Conservation (phyloP, 305 asterid genomes). For the Fraxinus platypoda region DNA sequence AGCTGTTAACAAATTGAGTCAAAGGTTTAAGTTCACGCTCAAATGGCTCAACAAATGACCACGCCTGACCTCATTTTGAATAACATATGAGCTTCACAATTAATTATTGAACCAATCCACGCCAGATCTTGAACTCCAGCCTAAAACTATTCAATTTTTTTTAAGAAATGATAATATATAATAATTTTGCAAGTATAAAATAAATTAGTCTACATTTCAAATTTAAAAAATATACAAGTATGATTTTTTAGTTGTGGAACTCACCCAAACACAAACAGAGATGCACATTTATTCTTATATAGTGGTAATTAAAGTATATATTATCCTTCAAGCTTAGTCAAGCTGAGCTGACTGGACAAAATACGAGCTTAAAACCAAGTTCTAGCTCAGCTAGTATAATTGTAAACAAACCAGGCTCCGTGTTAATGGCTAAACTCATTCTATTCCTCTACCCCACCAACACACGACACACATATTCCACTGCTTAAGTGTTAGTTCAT, state of each 20-base stretch:
- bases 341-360: not conserved
- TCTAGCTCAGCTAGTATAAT: not conserved
- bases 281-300: not conserved
- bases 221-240: not conserved
- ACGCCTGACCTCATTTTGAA: not conserved
- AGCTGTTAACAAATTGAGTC: not conserved
- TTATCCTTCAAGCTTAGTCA: not conserved
- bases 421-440: not conserved
- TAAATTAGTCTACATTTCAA: not conserved
- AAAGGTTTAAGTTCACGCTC: not conserved
- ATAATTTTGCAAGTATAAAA: not conserved
- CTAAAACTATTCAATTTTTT: not conserved
- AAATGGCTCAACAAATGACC: not conserved
- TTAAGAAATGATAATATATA: not conserved
- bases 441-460: not conserved
- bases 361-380: not conserved
- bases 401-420: not conserved
- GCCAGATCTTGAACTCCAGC: not conserved
- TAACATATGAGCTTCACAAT: not conserved
- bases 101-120: not conserved
- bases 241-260: not conserved
- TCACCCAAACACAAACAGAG: not conserved
- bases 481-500: slow-evolving; percentile 24
- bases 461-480: not conserved
- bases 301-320: not conserved